Percentiles rank a stretch among this genome's conserved stretches.
phyloP scores from a whole-genome alignment of 108 stramenopile species.

The Chaetoceros tenuissimus region DNA sequence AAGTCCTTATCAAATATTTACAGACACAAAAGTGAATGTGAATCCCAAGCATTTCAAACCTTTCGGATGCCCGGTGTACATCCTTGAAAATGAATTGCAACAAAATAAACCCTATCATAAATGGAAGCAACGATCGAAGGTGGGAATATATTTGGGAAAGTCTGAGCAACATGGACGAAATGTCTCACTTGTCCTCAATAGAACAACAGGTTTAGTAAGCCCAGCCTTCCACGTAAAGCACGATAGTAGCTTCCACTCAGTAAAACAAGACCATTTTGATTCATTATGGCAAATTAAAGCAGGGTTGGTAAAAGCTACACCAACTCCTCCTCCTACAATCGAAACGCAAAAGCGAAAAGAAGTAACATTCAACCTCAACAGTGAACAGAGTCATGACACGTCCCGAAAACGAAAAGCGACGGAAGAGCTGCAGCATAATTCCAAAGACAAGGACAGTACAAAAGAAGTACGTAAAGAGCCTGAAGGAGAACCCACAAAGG shows the following conservation, averaged over 20 bases:
- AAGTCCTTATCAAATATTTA: constrained; percentile 5
- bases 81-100: constrained; percentile 2
- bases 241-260: constrained; percentile 10
- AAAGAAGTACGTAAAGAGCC: neutral
- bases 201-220: constrained; percentile 13
- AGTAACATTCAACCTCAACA: neutral
- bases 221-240: constrained; percentile 27
- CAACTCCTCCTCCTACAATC: neutral
- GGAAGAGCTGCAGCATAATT: neutral
- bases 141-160: constrained; percentile 21
- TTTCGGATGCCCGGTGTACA: constrained; percentile 16
- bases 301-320: neutral
- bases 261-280: neutral
- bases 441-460: neutral
- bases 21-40: neutral
- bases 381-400: too few species aligned
- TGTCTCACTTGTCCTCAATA: constrained; percentile 24
- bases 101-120: neutral
- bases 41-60: constrained; percentile 4
- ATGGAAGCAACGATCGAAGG: constrained; percentile 7
- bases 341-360: neutral
- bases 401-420: too few species aligned
- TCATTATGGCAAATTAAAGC: neutral
- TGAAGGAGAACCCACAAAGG: neutral
- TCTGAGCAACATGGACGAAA: constrained; percentile 17